These are phyloP conservation scores for Arthrobotrys pseudoclavata DNA, from an alignment of 2,329 filamentous ascomycete genomes.

Conservation along the genomic window DNA sequence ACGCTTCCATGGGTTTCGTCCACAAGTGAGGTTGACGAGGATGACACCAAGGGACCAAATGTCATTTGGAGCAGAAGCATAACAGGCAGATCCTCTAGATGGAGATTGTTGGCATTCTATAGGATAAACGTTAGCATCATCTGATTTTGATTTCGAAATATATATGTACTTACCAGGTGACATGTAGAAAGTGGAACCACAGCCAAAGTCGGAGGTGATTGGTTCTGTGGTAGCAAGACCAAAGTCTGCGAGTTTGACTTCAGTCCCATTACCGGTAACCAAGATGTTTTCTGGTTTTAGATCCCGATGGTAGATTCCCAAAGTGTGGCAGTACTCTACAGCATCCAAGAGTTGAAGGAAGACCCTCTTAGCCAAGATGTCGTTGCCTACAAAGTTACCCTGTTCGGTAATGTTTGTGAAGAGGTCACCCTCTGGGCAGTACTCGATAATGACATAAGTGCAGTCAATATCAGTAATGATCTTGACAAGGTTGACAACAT, in stretches of 20 bases:
- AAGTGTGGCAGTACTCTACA: constrained; percentile 91
- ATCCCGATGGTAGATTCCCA: constrained; percentile 96
- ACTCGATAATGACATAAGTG: constrained; percentile 96
- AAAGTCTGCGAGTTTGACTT: constrained; percentile 97
- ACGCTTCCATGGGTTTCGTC: constrained; percentile 98
- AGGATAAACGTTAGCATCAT: constrained; percentile 18
- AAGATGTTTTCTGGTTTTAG: constrained; percentile 98
- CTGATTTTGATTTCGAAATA: constrained; percentile 20
- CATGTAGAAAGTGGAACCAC: constrained; percentile 99
- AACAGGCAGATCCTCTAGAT: constrained; percentile 79
- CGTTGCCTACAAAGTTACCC: constrained; percentile 92
- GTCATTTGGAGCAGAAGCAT: constrained; percentile 94
- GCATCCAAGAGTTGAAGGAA: constrained; percentile 98
- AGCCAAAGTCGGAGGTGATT: constrained; percentile 93
- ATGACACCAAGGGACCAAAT: constrained; percentile 99
- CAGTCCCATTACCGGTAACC: constrained; percentile 87
- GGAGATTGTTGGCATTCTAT: constrained; percentile 89
- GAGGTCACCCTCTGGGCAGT: constrained; percentile 94
- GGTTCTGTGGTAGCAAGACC: constrained; percentile 89
- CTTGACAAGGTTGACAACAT: constrained; percentile 92
- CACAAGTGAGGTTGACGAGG: constrained; percentile 95
- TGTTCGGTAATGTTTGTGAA: constrained; percentile 98
- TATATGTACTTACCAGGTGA: constrained; percentile 81
- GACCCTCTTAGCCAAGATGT: constrained; percentile 84
- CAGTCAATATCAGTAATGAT: constrained; percentile 93